phyloP scores from a whole-genome alignment of 805 yeast species.

The Jamesozyma gamospora region DNA sequence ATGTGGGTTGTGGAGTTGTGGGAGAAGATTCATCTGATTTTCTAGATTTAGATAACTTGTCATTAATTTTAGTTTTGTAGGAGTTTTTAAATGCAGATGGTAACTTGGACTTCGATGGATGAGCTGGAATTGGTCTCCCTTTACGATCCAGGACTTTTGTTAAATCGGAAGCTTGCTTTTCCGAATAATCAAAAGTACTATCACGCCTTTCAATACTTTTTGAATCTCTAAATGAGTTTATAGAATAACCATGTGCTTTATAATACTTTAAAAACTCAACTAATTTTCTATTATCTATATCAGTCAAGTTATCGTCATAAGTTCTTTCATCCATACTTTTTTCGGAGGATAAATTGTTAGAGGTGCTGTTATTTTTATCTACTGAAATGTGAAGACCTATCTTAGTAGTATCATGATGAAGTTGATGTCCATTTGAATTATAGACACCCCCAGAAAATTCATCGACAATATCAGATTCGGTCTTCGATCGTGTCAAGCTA shows the following conservation, averaged over 20 bases:
- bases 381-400: conserved; percentile 3
- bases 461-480: no score
- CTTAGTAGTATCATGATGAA: conserved; percentile 4
- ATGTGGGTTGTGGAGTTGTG: conserved; percentile 2
- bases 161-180: neutral
- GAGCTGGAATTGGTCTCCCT: conserved; percentile 43
- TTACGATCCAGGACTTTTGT: conserved; percentile 27
- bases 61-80: neutral
- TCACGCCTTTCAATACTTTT: neutral
- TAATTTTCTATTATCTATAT: conserved; percentile 37
- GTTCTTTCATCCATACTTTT: neutral
- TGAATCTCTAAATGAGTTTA: conserved; percentile 18
- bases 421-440: neutral
- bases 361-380: neutral
- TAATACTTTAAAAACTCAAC: conserved; percentile 38
- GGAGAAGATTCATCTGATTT: neutral
- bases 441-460: no score
- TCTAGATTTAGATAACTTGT: neutral
- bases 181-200: neutral
- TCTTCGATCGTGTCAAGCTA: no score
- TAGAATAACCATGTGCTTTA: conserved; percentile 18
- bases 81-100: conserved; percentile 38
- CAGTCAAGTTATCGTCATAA: conserved; percentile 2
- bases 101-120: conserved; percentile 37
- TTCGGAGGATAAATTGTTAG: neutral